Conservation (phyloP, 345 rosid species). For the Arabidopsis arenosa region DNA sequence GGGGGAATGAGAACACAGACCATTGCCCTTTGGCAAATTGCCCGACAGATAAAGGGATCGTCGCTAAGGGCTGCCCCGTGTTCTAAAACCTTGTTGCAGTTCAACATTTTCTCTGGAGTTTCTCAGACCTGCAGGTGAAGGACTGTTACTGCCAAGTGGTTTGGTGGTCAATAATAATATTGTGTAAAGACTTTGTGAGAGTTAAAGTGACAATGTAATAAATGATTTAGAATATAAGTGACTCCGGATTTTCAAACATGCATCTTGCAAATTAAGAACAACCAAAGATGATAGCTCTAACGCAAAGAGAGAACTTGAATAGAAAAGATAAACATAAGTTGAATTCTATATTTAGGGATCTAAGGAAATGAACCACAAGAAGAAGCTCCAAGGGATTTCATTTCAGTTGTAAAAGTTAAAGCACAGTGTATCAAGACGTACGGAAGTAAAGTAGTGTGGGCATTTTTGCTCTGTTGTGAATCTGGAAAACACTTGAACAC, state of each 20-base stretch:
- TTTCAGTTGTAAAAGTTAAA: background rate
- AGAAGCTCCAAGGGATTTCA: background rate
- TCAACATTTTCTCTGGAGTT: constrained; percentile 1
- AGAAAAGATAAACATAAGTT: too few relatives aligned
- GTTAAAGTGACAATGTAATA: constrained; percentile 6
- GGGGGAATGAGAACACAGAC: constrained; percentile 61
- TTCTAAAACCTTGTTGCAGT: constrained; percentile 37
- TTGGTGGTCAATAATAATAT: constrained; percentile 7
- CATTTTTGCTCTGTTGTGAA: background rate
- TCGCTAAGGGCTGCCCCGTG: constrained; percentile 58
- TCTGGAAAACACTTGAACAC: background rate
- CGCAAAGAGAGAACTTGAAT: background rate
- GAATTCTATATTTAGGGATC: background rate
- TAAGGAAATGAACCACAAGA: constrained; percentile 3
- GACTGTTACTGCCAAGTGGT: background rate
- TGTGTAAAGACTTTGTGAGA: constrained; percentile 3
- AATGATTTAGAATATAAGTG: background rate
- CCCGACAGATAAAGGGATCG: constrained; percentile 69
- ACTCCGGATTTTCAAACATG: background rate
- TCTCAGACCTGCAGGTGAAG: constrained; percentile 11
- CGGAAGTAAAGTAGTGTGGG: background rate
- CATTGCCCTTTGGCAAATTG: constrained; percentile 72
- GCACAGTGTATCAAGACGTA: background rate
- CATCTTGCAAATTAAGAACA: constrained; percentile 23
- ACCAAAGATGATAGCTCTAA: constrained; percentile 4